A percentile compares a stretch with the other conserved stretches of the same genome.
phyloP scores from a whole-genome alignment of 805 yeast species.

The Gaillardinia entomophila region DNA sequence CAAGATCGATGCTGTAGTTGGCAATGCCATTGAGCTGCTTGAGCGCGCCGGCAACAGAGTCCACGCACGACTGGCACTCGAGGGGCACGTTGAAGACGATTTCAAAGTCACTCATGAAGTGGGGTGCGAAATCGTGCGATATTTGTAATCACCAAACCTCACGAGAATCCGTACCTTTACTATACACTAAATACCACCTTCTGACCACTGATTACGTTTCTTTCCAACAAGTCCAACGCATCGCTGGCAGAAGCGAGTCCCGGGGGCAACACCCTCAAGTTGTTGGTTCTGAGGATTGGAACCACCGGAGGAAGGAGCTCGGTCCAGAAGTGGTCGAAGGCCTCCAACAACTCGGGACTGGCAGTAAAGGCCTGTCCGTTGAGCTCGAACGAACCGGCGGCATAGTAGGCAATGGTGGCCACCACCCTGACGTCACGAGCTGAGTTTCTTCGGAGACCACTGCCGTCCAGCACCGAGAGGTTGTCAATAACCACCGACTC shows the following conservation, averaged over 20 bases:
- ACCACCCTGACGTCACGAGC: slow-evolving; percentile 9
- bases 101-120: slow-evolving; percentile 37
- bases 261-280: slow-evolving; percentile 17
- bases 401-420: slow-evolving; percentile 11
- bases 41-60: slow-evolving; percentile 52
- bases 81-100: slow-evolving; percentile 83
- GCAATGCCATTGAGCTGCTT: slow-evolving; percentile 45
- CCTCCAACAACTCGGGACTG: slow-evolving; percentile 6
- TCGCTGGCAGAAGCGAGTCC: slow-evolving; percentile 26
- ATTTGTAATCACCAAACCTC: no score
- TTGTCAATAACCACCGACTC: slow-evolving; percentile 11
- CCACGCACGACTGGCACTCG: slow-evolving; percentile 70
- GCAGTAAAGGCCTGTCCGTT: slow-evolving; percentile 2
- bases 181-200: slow-evolving; percentile 45
- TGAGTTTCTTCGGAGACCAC: slow-evolving; percentile 1
- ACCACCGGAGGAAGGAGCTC: slow-evolving; percentile 11
- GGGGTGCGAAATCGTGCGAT: no score
- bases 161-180: no score
- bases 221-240: slow-evolving; percentile 30
- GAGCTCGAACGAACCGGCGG: slow-evolving; percentile 7
- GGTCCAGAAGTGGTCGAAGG: slow-evolving; percentile 16
- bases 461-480: slow-evolving; percentile 1
- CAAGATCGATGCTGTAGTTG: slow-evolving; percentile 50
- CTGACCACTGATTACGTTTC: slow-evolving; percentile 37
- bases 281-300: slow-evolving; percentile 5